Conservation (phyloP, 345 rosid species). For the Gynandropsis gynandra region DNA sequence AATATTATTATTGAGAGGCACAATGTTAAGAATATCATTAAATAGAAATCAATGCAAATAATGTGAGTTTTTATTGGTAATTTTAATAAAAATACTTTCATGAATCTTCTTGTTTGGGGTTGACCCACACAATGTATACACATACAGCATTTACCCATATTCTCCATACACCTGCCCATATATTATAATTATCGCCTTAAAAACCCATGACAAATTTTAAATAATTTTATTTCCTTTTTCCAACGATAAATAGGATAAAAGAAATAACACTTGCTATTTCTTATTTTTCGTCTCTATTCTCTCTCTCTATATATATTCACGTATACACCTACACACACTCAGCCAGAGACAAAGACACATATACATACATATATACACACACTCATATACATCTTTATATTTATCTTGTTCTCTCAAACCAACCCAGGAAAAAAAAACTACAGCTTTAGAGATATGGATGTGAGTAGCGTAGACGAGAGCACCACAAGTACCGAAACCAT, state of each 20-base stretch:
- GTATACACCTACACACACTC: conserved; percentile 19
- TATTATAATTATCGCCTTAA: conserved; percentile 12
- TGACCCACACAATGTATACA: conserved; percentile 23
- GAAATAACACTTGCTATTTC: conserved; percentile 19
- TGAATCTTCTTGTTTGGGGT: conserved; percentile 21
- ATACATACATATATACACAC: conserved; percentile 10
- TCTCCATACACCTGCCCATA: conserved; percentile 23
- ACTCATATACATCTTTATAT: conserved; percentile 16
- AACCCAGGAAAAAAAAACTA: no score
- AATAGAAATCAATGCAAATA: no score
- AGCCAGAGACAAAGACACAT: not conserved
- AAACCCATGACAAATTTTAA: conserved; percentile 11
- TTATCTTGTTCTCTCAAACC: conserved; percentile 1
- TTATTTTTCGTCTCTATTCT: conserved; percentile 22
- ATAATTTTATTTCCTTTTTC: no score
- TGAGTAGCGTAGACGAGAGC: conserved; percentile 22
- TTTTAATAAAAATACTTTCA: conserved; percentile 3
- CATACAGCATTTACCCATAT: not conserved
- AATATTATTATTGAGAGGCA: no score
- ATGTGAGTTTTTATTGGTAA: no score
- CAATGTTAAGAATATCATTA: no score
- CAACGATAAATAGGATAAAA: not conserved
- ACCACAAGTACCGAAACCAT: conserved; percentile 9
- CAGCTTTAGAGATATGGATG: conserved; percentile 14
- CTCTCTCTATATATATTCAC: conserved; percentile 11